Conservation (phyloP, 2,329 filamentous ascomycete species). For the Whalleya microplaca region DNA sequence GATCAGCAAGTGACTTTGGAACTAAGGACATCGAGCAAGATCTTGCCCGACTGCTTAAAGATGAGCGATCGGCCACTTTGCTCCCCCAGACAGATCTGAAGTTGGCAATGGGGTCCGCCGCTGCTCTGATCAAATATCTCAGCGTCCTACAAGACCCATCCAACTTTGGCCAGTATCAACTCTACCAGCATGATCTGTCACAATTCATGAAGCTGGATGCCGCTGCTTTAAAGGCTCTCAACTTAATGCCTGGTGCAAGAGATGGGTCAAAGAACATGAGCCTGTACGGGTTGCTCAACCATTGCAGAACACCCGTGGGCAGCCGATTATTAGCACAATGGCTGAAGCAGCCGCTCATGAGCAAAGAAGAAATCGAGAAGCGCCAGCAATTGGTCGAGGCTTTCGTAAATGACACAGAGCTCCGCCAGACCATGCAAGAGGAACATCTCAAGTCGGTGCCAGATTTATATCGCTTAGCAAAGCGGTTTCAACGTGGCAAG, state of each 20-base stretch:
- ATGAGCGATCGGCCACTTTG: slow-evolving; percentile 76
- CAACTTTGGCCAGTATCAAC: slow-evolving; percentile 95
- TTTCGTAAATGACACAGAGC: slow-evolving; percentile 89
- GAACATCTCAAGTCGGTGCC: slow-evolving; percentile 92
- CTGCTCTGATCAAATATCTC: slow-evolving; percentile 92
- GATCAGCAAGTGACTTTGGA: slow-evolving; percentile 76
- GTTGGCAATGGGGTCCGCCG: slow-evolving; percentile 92
- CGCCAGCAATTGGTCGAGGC: slow-evolving; percentile 94
- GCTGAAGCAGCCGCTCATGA: slow-evolving; percentile 98
- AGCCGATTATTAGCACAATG: slow-evolving; percentile 90
- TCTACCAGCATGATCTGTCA: slow-evolving; percentile 95
- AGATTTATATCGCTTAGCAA: slow-evolving; percentile 89
- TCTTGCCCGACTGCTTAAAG: slow-evolving; percentile 81
- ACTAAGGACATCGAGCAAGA: slow-evolving; percentile 96
- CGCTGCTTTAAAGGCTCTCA: slow-evolving; percentile 88
- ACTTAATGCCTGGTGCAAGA: slow-evolving; percentile 93
- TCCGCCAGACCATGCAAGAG: slow-evolving; percentile 95
- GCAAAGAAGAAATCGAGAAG: slow-evolving; percentile 82
- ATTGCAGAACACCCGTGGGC: slow-evolving; percentile 95
- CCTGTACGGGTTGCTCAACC: slow-evolving; percentile 88
- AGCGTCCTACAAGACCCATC: slow-evolving; percentile 86
- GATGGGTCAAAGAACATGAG: slow-evolving; percentile 99
- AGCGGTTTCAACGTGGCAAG: slow-evolving; percentile 89
- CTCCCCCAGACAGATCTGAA: slow-evolving; percentile 92
- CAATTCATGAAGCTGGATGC: slow-evolving; percentile 99